These are phyloP conservation scores for Oryza nivara DNA, from an alignment of 176 grass and related monocot genomes.

Conservation along the genomic window DNA sequence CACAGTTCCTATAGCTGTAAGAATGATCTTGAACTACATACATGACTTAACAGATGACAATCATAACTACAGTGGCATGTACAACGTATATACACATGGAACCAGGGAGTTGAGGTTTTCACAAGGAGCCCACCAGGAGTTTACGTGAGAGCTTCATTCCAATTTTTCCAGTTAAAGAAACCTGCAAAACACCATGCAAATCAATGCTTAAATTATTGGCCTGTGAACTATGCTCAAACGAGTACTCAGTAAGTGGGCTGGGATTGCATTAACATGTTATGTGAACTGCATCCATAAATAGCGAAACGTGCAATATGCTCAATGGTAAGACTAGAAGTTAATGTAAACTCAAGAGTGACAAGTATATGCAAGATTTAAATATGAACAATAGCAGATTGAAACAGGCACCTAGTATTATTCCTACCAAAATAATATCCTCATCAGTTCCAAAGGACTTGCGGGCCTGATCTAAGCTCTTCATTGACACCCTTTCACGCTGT, in stretches of 20 bases:
- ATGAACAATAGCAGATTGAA: not conserved
- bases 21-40: slow-evolving; percentile 23
- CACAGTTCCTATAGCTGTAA: slow-evolving; percentile 34
- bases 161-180: slow-evolving; percentile 64
- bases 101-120: slow-evolving; percentile 30
- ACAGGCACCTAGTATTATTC: not conserved
- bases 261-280: not conserved
- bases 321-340: not conserved
- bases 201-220: not conserved
- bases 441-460: slow-evolving; percentile 94
- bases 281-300: not conserved
- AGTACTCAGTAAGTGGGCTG: not conserved
- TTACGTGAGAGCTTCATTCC: slow-evolving; percentile 53
- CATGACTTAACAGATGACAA: slow-evolving; percentile 30
- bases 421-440: slow-evolving; percentile 97
- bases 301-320: not conserved
- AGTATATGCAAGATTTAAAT: not conserved
- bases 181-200: slow-evolving; percentile 42
- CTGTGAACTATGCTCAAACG: not conserved
- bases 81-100: slow-evolving; percentile 58
- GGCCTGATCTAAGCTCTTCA: slow-evolving; percentile 87
- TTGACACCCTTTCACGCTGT: slow-evolving; percentile 74
- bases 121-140: slow-evolving; percentile 43
- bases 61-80: slow-evolving; percentile 47
- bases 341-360: not conserved